These are phyloP conservation scores for Tylopilus sp. DNA, from an alignment of 1,284 basidiomycete genomes.

Conservation along the genomic window DNA sequence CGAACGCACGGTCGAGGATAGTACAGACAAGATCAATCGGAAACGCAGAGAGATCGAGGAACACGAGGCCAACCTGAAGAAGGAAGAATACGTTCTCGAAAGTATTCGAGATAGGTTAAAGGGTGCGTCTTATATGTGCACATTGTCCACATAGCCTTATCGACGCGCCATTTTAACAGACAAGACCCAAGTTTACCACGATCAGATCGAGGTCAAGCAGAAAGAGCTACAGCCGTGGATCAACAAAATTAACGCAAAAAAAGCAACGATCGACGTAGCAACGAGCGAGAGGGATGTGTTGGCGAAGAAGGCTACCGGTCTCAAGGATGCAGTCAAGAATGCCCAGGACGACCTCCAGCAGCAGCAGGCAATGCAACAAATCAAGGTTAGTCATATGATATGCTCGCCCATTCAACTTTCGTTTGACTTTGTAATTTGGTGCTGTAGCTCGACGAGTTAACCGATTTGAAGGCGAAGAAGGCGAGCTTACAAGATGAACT, in stretches of 20 bases:
- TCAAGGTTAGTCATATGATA: constrained; percentile 48
- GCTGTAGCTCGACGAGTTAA: constrained; percentile 47
- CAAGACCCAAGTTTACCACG: constrained; percentile 92
- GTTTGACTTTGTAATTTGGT: not conserved
- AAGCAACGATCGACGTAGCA: constrained; percentile 80
- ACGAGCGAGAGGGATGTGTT: constrained; percentile 82
- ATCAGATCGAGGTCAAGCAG: constrained; percentile 90
- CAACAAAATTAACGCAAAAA: constrained; percentile 80
- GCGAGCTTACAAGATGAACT: constrained; percentile 48
- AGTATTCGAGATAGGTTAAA: constrained; percentile 85
- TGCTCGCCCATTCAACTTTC: not conserved
- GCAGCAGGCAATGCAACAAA: constrained; percentile 58
- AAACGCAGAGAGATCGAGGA: constrained; percentile 68
- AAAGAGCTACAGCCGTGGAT: constrained; percentile 95
- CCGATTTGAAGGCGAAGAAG: constrained; percentile 53
- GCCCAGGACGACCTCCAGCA: constrained; percentile 64
- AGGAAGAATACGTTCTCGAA: constrained; percentile 83
- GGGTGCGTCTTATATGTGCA: constrained; percentile 43
- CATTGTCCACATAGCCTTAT: not conserved
- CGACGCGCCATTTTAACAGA: constrained; percentile 46
- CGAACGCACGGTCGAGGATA: constrained; percentile 54
- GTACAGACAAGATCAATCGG: constrained; percentile 64
- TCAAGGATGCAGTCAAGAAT: constrained; percentile 61
- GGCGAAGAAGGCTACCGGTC: constrained; percentile 66
- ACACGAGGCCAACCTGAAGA: constrained; percentile 69